phyloP scores from a whole-genome alignment of 139 green algal species.

The Auxenochlorella pyrenoidosa region DNA sequence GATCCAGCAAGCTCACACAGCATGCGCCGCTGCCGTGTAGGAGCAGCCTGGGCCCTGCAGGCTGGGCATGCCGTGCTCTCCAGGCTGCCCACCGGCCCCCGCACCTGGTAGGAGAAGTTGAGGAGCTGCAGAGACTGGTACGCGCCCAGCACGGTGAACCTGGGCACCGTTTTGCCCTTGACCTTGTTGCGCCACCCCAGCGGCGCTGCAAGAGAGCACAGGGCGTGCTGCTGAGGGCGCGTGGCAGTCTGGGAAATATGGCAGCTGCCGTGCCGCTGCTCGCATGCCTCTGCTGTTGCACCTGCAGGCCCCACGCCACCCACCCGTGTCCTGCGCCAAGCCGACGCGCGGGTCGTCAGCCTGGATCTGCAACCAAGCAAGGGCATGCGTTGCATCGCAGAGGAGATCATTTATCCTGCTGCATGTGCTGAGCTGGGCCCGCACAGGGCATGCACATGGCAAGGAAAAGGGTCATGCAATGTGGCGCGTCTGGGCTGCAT shows the following conservation, averaged over 20 bases:
- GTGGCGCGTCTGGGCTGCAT: too few species aligned
- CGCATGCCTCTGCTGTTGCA: not conserved
- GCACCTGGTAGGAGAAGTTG: not conserved
- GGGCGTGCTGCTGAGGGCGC: not conserved
- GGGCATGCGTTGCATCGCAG: too few species aligned
- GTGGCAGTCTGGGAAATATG: not conserved
- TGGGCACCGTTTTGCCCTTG: not conserved
- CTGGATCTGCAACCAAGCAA: not conserved
- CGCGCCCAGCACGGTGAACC: slow-evolving; percentile 8
- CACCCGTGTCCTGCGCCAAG: slow-evolving; percentile 11
- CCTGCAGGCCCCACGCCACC: not conserved
- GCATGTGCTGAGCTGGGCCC: too few species aligned
- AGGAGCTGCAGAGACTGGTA: slow-evolving; percentile 24
- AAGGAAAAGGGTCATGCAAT: too few species aligned
- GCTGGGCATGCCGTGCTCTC: too few species aligned
- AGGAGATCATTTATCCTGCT: too few species aligned
- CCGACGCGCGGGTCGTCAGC: not conserved
- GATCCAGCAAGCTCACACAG: not conserved
- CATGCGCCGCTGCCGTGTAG: not conserved
- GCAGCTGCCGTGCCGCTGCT: not conserved
- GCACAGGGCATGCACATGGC: too few species aligned
- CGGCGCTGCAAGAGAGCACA: not conserved
- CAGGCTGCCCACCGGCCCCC: too few species aligned
- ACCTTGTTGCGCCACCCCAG: not conserved
- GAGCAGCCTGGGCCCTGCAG: not conserved